phyloP scores from a whole-genome alignment of 495 filamentous ascomycete species.

The Astrocystis sublimbata region DNA sequence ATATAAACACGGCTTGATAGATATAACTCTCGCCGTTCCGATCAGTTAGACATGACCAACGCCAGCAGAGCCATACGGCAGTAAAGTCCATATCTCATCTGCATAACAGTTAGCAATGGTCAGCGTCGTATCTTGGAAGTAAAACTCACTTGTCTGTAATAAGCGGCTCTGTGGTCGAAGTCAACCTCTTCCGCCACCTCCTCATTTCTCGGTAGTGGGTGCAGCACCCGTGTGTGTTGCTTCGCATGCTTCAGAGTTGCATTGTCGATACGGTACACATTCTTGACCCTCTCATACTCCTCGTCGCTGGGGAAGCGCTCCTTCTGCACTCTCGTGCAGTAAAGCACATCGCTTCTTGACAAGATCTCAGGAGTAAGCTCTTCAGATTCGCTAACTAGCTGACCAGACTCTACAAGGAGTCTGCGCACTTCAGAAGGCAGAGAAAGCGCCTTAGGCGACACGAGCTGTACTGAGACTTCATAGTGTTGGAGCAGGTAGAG shows the following conservation, averaged over 20 bases:
- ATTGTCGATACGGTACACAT: conserved; percentile 85
- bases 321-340: conserved; percentile 95
- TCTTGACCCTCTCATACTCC: conserved; percentile 84
- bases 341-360: conserved; percentile 81
- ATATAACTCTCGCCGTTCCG: conserved; percentile 5
- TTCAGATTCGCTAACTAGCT: conserved; percentile 71
- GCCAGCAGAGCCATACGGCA: conserved; percentile 96
- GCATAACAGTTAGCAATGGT: conserved; percentile 42
- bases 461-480: conserved; percentile 88
- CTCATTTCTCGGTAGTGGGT: conserved; percentile 88
- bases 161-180: conserved; percentile 93
- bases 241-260: conserved; percentile 89
- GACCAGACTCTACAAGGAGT: conserved; percentile 67
- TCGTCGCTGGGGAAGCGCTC: conserved; percentile 80
- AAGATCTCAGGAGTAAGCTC: conserved; percentile 83
- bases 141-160: conserved; percentile 94
- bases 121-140: neutral
- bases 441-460: conserved; percentile 75
- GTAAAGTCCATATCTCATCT: conserved; percentile 99
- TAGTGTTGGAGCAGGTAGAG: conserved; percentile 93
- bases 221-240: conserved; percentile 87
- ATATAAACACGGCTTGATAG: neutral
- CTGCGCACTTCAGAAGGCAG: conserved; percentile 74
- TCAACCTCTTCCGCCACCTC: conserved; percentile 96
- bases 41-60: conserved; percentile 70